Percentiles rank a stretch among this genome's conserved stretches.
These are phyloP conservation scores for Talaromyces sp. DNA, from an alignment of 2,329 filamentous ascomycete genomes.

Conservation along the genomic window DNA sequence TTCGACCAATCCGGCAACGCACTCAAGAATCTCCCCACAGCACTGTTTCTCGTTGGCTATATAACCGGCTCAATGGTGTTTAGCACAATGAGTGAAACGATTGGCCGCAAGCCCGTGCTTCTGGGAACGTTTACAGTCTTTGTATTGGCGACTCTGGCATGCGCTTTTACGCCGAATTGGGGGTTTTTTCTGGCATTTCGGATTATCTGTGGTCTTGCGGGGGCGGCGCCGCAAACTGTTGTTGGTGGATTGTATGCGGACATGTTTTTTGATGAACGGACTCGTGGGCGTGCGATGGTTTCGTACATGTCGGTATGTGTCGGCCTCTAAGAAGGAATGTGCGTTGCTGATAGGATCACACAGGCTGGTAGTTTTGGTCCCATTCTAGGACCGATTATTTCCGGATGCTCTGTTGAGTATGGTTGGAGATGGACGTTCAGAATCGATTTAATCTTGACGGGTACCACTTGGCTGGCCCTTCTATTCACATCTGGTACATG, in stretches of 20 bases:
- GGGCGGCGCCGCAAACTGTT: slow-evolving; percentile 35
- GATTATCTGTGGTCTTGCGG: slow-evolving; percentile 34
- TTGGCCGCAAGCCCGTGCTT: slow-evolving; percentile 36
- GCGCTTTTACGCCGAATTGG: slow-evolving; percentile 37
- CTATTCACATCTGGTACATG: slow-evolving; percentile 26
- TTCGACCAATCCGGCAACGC: slow-evolving; percentile 28
- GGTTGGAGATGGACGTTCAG: slow-evolving; percentile 43
- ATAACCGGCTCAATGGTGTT: slow-evolving; percentile 33
- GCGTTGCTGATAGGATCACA: background rate
- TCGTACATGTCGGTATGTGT: slow-evolving; percentile 30
- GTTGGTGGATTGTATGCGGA: slow-evolving; percentile 41
- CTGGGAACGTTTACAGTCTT: slow-evolving; percentile 35
- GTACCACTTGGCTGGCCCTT: slow-evolving; percentile 11
- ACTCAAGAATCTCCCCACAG: slow-evolving; percentile 27
- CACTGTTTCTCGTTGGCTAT: slow-evolving; percentile 26
- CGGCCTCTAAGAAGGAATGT: background rate
- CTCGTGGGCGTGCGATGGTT: slow-evolving; percentile 21
- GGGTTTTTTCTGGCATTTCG: slow-evolving; percentile 34
- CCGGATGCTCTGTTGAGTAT: slow-evolving; percentile 31
- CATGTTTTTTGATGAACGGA: slow-evolving; percentile 31
- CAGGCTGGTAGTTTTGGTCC: slow-evolving; percentile 28
- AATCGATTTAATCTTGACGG: slow-evolving; percentile 64
- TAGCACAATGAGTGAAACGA: slow-evolving; percentile 33
- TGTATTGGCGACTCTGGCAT: slow-evolving; percentile 28
- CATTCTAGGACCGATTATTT: slow-evolving; percentile 34